Evolutionary conservation across 495 filamentous ascomycete species (phyloP).

Genomic region (Pseudoneurospora amorphoporcata): DNA sequence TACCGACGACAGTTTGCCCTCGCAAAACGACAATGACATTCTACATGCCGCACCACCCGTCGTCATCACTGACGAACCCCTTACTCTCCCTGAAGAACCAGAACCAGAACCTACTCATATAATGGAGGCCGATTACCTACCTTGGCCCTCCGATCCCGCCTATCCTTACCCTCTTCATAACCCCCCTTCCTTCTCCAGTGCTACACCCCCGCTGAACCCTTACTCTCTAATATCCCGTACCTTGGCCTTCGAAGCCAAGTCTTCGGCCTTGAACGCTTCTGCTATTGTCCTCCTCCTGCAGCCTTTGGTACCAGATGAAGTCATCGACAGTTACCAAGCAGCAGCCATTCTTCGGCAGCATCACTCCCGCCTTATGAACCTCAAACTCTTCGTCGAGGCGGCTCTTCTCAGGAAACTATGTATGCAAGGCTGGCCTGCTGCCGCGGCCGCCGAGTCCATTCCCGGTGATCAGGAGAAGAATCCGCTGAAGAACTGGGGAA

Average conservation of each 20-base stretch:
- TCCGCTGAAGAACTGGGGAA: conserved; percentile 27
- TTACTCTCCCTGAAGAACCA: not conserved
- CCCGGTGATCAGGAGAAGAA: not conserved
- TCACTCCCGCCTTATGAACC: conserved; percentile 51
- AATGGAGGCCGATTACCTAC: conserved; percentile 40
- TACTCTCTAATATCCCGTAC: conserved; percentile 37
- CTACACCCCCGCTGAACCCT: conserved; percentile 33
- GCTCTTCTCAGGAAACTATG: conserved; percentile 59
- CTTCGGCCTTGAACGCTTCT: conserved; percentile 37
- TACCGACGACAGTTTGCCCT: conserved; percentile 23
- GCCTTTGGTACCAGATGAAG: conserved; percentile 36
- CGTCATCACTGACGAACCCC: conserved; percentile 1
- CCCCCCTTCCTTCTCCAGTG: conserved; percentile 4
- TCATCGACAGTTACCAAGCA: conserved; percentile 39
- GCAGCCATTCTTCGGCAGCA: conserved; percentile 51
- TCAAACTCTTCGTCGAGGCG: conserved; percentile 58
- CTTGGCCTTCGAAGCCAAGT: conserved; percentile 36
- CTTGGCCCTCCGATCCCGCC: conserved; percentile 35
- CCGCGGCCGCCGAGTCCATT: not conserved
- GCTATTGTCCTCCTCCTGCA: conserved; percentile 42
- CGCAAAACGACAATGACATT: conserved; percentile 17
- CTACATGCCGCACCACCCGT: not conserved
- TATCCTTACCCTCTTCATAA: conserved; percentile 30
- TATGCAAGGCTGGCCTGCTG: conserved; percentile 37
- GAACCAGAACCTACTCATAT: conserved; percentile 17